A percentile compares a stretch with the other conserved stretches of the same genome.
Evolutionary conservation across 331 rosid genomes (phyloP).

Genomic region (Acacia pycnantha): DNA sequence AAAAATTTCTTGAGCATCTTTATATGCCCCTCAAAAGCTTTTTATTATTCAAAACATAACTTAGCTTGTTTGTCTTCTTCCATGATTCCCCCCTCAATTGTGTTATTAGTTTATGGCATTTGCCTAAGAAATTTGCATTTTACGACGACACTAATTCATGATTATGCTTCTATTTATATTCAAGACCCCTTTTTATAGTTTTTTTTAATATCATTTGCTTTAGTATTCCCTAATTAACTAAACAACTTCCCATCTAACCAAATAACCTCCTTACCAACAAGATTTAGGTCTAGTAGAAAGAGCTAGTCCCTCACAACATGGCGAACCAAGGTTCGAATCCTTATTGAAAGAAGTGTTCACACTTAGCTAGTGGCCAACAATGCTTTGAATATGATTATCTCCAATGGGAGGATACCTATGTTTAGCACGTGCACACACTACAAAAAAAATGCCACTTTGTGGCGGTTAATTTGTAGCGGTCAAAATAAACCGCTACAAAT

Average conservation of each 20-base stretch:
- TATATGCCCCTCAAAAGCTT: neutral
- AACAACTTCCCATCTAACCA: neutral
- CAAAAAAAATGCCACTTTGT: too few species aligned
- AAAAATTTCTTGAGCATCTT: slow-evolving; percentile 5
- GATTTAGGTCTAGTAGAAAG: too few species aligned
- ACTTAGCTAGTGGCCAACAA: too few species aligned
- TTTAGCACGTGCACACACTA: too few species aligned
- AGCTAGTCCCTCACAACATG: too few species aligned
- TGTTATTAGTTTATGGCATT: neutral
- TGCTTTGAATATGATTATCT: too few species aligned
- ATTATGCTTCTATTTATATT: neutral
- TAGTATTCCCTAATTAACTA: neutral
- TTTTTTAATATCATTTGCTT: neutral
- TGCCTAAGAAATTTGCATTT: neutral
- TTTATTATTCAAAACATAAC: neutral
- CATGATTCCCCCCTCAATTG: neutral
- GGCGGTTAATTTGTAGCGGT: too few species aligned
- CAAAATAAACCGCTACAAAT: too few species aligned
- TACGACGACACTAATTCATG: neutral
- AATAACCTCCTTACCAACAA: neutral
- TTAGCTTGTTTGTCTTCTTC: slow-evolving; percentile 41
- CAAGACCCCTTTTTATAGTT: neutral
- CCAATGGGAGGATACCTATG: too few species aligned
- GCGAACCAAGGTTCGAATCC: too few species aligned
- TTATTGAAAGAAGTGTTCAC: too few species aligned